Percentiles rank a stretch among this genome's conserved stretches.
Conservation (phyloP, 768 basidiomycete genomes). For the Thelephora ganbajun region DNA sequence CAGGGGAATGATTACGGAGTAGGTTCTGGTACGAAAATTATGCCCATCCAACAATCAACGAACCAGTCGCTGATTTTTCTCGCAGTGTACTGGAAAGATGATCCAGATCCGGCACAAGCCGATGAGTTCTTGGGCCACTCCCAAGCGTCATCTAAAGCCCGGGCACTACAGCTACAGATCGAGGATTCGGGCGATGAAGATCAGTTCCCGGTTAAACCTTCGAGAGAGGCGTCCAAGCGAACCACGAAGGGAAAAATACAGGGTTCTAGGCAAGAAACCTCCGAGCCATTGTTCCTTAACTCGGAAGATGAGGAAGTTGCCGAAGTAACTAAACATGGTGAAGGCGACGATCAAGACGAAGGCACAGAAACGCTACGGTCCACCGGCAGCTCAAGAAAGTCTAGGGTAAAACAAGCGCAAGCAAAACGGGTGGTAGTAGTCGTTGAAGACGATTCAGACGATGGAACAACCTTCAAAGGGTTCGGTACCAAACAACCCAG, state of each 20-base stretch:
- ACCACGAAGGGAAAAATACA: not conserved
- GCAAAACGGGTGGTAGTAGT: slow-evolving; percentile 15
- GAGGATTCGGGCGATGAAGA: slow-evolving; percentile 28
- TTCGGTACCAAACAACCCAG: slow-evolving; percentile 27
- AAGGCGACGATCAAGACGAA: slow-evolving; percentile 2
- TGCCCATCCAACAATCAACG: not conserved
- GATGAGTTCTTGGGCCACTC: too few relatives aligned
- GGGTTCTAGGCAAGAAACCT: slow-evolving; percentile 1
- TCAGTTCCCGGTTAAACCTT: slow-evolving; percentile 2
- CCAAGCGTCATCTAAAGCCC: slow-evolving; percentile 2
- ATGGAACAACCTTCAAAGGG: slow-evolving; percentile 57
- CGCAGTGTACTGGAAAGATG: slow-evolving; percentile 45
- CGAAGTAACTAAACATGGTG: slow-evolving; percentile 31
- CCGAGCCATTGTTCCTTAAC: slow-evolving; percentile 1
- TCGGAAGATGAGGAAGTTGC: slow-evolving; percentile 1
- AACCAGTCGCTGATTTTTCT: not conserved
- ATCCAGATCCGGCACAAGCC: slow-evolving; percentile 5
- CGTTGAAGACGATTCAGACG: slow-evolving; percentile 52
- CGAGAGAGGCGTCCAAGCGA: not conserved
- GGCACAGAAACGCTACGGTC: slow-evolving; percentile 12
- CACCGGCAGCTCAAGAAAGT: slow-evolving; percentile 12
- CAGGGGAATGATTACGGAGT: slow-evolving; percentile 42
- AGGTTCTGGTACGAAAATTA: slow-evolving; percentile 28
- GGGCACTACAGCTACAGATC: slow-evolving; percentile 17
- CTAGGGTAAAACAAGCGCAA: slow-evolving; percentile 14